Percentiles rank a stretch among this genome's conserved stretches.
Conservation (phyloP, 129 eudicot genomes). For the Cynara cardunculus region DNA sequence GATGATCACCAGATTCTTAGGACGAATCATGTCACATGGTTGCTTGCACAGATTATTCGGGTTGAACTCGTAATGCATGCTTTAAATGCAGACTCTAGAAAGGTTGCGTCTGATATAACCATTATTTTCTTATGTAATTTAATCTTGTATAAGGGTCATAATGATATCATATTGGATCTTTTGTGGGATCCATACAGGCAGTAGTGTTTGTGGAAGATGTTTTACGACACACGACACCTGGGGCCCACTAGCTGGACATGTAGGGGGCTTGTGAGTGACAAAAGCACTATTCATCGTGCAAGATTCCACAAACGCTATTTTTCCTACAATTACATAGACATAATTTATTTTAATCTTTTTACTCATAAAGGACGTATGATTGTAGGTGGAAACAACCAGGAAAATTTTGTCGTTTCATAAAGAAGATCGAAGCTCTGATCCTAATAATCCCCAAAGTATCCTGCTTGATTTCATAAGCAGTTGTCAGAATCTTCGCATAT, state of each 20-base stretch:
- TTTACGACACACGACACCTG: not conserved
- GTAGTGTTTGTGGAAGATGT: not conserved
- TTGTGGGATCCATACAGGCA: not conserved
- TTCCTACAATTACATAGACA: not conserved
- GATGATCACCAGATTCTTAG: slow-evolving; percentile 82
- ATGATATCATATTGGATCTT: not conserved
- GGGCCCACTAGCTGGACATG: not conserved
- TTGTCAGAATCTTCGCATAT: slow-evolving; percentile 92
- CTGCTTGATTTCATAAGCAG: slow-evolving; percentile 95
- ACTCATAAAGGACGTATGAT: slow-evolving; percentile 10
- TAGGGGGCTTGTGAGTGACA: not conserved
- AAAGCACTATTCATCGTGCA: not conserved
- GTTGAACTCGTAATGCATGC: slow-evolving; percentile 96
- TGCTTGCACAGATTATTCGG: slow-evolving; percentile 88
- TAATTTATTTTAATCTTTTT: not conserved
- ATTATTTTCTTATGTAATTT: not conserved
- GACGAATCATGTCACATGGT: slow-evolving; percentile 97
- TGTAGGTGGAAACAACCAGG: slow-evolving; percentile 85
- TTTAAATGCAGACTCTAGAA: slow-evolving; percentile 78
- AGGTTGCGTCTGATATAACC: slow-evolving; percentile 43
- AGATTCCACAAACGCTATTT: not conserved
- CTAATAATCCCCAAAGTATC: slow-evolving; percentile 83
- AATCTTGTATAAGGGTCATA: not conserved
- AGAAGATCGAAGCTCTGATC: slow-evolving; percentile 87
- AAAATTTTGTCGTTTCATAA: slow-evolving; percentile 85